Base-by-base conservation (phyloP, 108 stramenopile species). In the Cyclotella cryptica region DNA sequence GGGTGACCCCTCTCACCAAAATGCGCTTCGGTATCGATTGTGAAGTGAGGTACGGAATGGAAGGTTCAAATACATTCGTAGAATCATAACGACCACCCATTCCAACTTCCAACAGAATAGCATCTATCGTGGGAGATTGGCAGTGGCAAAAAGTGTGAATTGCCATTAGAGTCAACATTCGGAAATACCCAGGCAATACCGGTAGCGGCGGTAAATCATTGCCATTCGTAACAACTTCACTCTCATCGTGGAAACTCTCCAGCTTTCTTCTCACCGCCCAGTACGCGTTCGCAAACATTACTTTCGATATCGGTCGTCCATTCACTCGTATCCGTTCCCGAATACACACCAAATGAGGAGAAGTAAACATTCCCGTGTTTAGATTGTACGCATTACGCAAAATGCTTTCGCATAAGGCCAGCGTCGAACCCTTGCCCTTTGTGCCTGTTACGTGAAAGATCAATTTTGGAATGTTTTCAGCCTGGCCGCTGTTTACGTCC, bases 51-150 rank as follows among this genome's bases (percentile, higher is more conserved):
- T 3, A 18, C 19, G 22, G 26, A 43, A 59, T 51, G 26, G 45
- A 26, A 14, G 58, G 27, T 44, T 93, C 88, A 42, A 96, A 75
- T 15, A 96, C 84, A 70, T 98, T 98, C 46, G 98, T 98, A 9
- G 95, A 95, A 79, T 98, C 98, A 72, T 94, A 95, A n/a, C 97
- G 74, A 19, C 98, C 98, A 19, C 98, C 97, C 86, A 98, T 90
- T 8, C 98, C 98, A 10, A 97, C 97, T 72, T 98, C 98, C 43
- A 97, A 72, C 1, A 98, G 77, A 73, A 94, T 84, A 0, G 87
- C 93, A 80, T 97, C 96, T 13, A 96, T 62, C 54, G 41, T 60
- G 26, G 75, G 77, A 28, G 19, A 35, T 27, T 79, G 58, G 21
- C 79, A 61, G 45, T 78, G 64, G 40, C 69, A 41, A 75, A 96